Base-by-base conservation (phyloP, 2,329 filamentous ascomycete genomes). In the Cladosporium phlei region DNA sequence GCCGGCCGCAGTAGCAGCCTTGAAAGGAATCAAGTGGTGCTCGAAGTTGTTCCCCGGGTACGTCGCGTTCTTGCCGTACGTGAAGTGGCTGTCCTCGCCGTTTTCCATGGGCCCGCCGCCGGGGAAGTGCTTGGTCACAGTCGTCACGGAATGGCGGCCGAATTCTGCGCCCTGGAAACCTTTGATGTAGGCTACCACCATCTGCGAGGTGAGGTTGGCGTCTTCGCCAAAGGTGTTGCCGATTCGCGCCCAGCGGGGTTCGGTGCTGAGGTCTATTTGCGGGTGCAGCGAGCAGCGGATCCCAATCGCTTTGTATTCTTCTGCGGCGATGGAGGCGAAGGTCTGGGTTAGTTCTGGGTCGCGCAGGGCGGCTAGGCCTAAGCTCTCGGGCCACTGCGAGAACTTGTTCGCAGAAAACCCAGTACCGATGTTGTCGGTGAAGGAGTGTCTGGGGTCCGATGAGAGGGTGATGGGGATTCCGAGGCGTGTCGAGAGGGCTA, bases 61-160 rank as follows among this genome's bases (percentile, higher is more conserved):
- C 0, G 69, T 70, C 38, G 27, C 22, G 45, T 77, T 74, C 55
- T 75, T 74, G 24, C 75, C 75, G 47, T 77, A 77, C 1, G 59
- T 58, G 50, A 78, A 78, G 46, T 78, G 75, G 12, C 71, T 69
- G 53, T 78, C 75, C 38, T 77, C 72, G n/a, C 75, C 75, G 38
- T 73, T 61, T 49, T 73, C 61, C 55, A 72, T 66, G 0, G 74
- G 67, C 0, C 75, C 75, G 6, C 68, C 72, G 4, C 75, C 75
- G 0, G 75, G 74, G 53, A 78, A 78, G 50, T 78, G 75, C 58
- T 78, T 78, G 0, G 74, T 75, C 1, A 76, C 68, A 0, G 74
- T 73, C 1, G 67, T 69, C 2, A 77, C 69, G 1, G 70, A 73
- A 22, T 68, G 50, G 0, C 59, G 52, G 0, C 73, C 73, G 11